Evolutionary conservation across 495 filamentous ascomycete genomes (phyloP), one percentile per base, ranked within the genome.

Genomic region (Xeromyces bisporus): DNA sequence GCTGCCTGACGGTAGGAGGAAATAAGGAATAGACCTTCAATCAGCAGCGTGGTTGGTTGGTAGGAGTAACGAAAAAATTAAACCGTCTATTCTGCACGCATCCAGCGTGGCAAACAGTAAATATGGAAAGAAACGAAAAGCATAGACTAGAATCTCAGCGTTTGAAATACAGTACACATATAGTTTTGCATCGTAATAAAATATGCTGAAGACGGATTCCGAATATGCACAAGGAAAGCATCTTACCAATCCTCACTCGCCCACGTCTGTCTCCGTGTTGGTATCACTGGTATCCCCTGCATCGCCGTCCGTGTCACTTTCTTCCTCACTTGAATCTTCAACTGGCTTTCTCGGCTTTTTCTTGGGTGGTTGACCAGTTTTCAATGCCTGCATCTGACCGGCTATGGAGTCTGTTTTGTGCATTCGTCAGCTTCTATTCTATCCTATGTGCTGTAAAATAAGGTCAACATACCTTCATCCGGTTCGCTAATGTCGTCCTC

Each of bases 401-500:
- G 85, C 87, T 44, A 97, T 63, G 2, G 89, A 85, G 59, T 94
- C 89, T 96, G 34, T 23, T 36, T 23, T 36, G 20, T 18, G 9
- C 23, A 39, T 61, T 38, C 55, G 54, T 50, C 41, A 53, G 42
- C 26, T 30, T 38, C 32, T 43, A 25, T 28, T 15, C 23, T 36
- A 23, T 21, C 20, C 2, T 20, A 35, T 17, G 7, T 34, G n/a
- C 7, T 33, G n/a, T 26, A 17, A 31, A 18, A 18, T 18, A 14
- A 18, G 25, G 26, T 23, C 35, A 31, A 56, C 73, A 62, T 64
- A 92, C 89, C 89, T 63, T 94, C 89, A 47, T 96, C 89, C 6
- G 91, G 87, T 52, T 97, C 89, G 50, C 81, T 91, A 40, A 94
- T 94, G 43, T 94, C 87, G 44, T 94, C 89, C 37, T 77, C 79